These are phyloP conservation scores for Marchantia polymorpha DNA, from an alignment of 225 moss, liverwort and hornwort species.

Conservation along the genomic window DNA sequence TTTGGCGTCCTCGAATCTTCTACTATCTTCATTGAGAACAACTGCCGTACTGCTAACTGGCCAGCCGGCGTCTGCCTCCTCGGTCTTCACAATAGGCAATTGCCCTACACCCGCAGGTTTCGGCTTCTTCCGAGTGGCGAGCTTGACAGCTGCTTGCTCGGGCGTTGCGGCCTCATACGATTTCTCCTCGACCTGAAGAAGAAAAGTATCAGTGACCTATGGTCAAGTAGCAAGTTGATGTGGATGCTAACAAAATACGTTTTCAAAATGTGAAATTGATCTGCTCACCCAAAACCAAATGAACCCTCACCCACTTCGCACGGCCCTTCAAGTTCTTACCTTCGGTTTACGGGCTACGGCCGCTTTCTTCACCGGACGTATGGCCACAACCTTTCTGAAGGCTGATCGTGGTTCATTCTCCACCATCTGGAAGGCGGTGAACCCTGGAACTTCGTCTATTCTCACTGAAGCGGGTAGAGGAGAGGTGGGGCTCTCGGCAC, in stretches of 20 bases:
- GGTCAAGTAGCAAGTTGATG: background rate
- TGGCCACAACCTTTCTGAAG: constrained; percentile 36
- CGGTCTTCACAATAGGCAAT: constrained; percentile 32
- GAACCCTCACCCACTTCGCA: background rate
- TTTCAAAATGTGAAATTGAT: background rate
- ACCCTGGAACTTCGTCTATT: constrained; percentile 12
- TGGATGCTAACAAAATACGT: background rate
- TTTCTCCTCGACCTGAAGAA: constrained; percentile 40
- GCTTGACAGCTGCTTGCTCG: constrained; percentile 36
- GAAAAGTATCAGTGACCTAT: background rate
- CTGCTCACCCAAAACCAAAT: background rate
- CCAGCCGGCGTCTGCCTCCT: constrained; percentile 27
- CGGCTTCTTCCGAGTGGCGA: constrained; percentile 40
- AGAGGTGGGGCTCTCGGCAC: constrained; percentile 44
- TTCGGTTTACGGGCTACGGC: constrained; percentile 30
- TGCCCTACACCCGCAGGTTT: constrained; percentile 28
- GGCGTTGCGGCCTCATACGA: constrained; percentile 26
- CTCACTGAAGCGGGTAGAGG: constrained; percentile 21
- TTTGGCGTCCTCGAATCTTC: constrained; percentile 11
- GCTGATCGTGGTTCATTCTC: constrained; percentile 38
- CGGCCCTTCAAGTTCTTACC: constrained; percentile 22
- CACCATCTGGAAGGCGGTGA: constrained; percentile 22
- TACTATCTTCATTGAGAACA: background rate
- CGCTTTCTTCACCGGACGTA: constrained; percentile 49
- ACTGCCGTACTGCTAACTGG: constrained; percentile 10